Evolutionary conservation across 352 stramenopile genomes (phyloP).

Genomic region (Saprolegnia diclina): DNA sequence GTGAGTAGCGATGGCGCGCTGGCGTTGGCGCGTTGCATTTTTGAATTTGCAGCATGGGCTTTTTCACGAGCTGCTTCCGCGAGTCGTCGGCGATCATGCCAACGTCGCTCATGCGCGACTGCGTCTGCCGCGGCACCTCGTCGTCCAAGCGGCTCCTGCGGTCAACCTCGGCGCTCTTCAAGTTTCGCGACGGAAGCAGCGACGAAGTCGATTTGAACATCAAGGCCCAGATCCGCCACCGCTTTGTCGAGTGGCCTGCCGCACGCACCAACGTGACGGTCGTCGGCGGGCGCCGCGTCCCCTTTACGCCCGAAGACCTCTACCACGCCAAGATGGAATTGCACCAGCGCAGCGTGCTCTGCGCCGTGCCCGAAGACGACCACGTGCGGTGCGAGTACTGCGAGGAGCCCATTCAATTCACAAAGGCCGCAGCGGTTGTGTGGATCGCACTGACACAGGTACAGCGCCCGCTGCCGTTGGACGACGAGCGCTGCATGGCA

Average conservation of each 20-base stretch:
- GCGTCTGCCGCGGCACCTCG: not conserved
- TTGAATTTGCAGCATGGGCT: not conserved
- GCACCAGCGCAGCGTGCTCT: not conserved
- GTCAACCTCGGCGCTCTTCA: not conserved
- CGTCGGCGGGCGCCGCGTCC: conserved; percentile 1
- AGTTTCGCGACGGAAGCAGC: not conserved
- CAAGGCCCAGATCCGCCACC: not conserved
- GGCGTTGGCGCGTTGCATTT: not conserved
- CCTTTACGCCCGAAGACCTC: conserved; percentile 7
- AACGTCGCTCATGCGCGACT: not conserved
- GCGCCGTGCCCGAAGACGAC: conserved; percentile 6
- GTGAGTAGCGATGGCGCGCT: not conserved
- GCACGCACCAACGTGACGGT: not conserved
- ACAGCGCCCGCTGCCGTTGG: not conserved
- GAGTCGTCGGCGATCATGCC: not conserved
- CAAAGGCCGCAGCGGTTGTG: not conserved
- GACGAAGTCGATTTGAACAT: not conserved
- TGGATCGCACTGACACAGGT: conserved; percentile 3
- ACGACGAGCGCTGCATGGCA: too few species aligned
- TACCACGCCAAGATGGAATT: not conserved
- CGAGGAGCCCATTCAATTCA: conserved; percentile 3
- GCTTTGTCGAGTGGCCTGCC: not conserved
- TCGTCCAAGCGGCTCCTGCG: not conserved
- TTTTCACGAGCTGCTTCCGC: not conserved
- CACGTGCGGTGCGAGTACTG: not conserved